These are phyloP conservation scores for Magnaporthiopsis poae DNA, from an alignment of 2,329 filamentous ascomycete species.

Conservation along the genomic window DNA sequence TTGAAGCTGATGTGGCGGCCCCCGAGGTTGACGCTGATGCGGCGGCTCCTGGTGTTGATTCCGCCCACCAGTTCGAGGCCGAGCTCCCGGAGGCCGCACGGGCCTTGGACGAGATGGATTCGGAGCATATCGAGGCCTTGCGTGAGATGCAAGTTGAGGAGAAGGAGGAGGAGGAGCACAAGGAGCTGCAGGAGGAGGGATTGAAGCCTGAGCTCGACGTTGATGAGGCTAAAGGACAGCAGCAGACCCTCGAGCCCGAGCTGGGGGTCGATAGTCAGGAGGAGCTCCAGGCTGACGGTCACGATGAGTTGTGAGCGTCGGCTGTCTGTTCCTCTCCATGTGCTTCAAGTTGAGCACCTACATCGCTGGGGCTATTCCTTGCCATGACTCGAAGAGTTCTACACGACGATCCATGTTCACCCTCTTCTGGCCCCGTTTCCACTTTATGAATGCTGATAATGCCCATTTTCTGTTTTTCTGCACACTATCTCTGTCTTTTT, in stretches of 20 bases:
- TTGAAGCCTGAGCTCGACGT: neutral
- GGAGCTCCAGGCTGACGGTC: neutral
- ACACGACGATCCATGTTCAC: neutral
- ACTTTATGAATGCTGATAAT: neutral
- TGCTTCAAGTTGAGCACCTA: too few species aligned
- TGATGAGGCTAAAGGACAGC: too few species aligned
- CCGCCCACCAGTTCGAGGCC: neutral
- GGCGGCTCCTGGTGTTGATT: too few species aligned
- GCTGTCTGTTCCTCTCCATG: neutral
- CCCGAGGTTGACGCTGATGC: neutral
- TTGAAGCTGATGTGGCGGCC: slow-evolving; percentile 15
- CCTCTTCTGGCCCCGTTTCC: neutral
- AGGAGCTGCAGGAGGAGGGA: neutral
- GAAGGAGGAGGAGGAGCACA: too few species aligned
- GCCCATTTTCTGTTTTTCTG: neutral
- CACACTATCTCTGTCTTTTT: too few species aligned
- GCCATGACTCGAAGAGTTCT: neutral
- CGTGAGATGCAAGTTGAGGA: neutral
- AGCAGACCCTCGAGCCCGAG: neutral
- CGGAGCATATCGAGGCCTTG: neutral
- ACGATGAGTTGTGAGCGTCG: neutral
- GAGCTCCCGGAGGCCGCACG: neutral
- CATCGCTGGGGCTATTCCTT: neutral
- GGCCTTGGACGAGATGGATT: neutral
- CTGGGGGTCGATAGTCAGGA: neutral